Evolutionary conservation across 2,329 filamentous ascomycete species (phyloP).

Genomic region (Epicoccum nigrum): DNA sequence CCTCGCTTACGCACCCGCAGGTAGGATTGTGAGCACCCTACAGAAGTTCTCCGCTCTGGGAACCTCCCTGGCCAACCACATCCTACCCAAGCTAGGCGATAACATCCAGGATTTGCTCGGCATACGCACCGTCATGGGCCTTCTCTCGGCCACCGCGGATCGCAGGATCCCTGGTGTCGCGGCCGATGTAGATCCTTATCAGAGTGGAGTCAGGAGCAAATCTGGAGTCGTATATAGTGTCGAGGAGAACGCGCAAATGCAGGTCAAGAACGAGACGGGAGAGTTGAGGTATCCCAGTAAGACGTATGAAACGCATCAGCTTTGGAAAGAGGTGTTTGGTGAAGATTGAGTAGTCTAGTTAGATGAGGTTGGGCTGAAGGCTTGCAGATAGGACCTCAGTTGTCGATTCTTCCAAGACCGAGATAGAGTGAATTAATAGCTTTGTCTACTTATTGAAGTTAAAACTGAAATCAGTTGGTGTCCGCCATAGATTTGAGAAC

Average conservation of each 20-base stretch:
- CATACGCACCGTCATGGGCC: slow-evolving; percentile 34
- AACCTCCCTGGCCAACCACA: slow-evolving; percentile 20
- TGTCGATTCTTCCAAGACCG: too few relatives aligned
- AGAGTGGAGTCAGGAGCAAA: slow-evolving; percentile 17
- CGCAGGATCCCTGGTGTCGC: slow-evolving; percentile 38
- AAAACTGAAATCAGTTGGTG: too few relatives aligned
- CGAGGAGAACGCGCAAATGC: slow-evolving; percentile 25
- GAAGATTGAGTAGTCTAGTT: background rate
- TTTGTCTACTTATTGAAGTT: too few relatives aligned
- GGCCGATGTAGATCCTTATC: slow-evolving; percentile 36
- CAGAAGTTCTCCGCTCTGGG: slow-evolving; percentile 18
- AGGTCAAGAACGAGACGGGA: slow-evolving; percentile 23
- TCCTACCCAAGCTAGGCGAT: slow-evolving; percentile 35
- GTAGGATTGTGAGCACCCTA: slow-evolving; percentile 24
- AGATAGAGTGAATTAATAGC: too few relatives aligned
- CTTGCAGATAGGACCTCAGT: too few relatives aligned
- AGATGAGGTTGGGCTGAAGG: too few relatives aligned
- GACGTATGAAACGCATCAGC: slow-evolving; percentile 33
- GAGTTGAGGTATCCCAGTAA: slow-evolving; percentile 39
- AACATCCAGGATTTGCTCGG: slow-evolving; percentile 37
- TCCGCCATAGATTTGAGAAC: too few relatives aligned
- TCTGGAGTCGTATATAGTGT: slow-evolving; percentile 21
- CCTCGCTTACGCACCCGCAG: slow-evolving; percentile 37
- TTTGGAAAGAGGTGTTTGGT: slow-evolving; percentile 40
- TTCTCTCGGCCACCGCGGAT: slow-evolving; percentile 41